Evolutionary conservation across 768 basidiomycete species (phyloP), one percentile per base, ranked within the genome.

Genomic region (Suillus tomentosus): DNA sequence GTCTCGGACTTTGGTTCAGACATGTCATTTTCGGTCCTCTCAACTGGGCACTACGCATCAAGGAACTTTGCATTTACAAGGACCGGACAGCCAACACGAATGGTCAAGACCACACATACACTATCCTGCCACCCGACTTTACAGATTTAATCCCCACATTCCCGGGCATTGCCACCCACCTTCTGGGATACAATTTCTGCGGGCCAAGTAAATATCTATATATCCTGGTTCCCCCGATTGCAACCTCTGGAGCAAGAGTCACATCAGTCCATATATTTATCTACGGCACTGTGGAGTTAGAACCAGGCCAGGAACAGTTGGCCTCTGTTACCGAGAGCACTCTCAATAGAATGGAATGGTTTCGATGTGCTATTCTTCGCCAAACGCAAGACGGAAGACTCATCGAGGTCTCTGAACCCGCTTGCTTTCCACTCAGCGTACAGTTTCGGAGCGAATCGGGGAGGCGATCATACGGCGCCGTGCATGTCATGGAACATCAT

Each of bases 321-420:
- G 3, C 22, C 39, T 24, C 15, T 40, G 15, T 27, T 39, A 40
- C 39, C 9, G 15, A 39, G 5, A 57, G 15, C 24, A 24, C 39
- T 40, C 56, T 57, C 15, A 57, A 57, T 15, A 40, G 37, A 27
- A 57, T 57, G 56, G 56, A 57, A 17, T 57, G 56, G 56, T 40
- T 57, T 39, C 56, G 15, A 57, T 57, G 56, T 9, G 56, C 56
- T 27, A 24, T 57, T 40, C 39, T 57, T 40, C 56, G 56, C 8
- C 37, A 22, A 17, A 24, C 56, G 14, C 56, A 1, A 7, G 56
- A 57, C 15, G 56, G 56, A 17, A 17, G 37, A 40, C 56, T 57
- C 5, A 4, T 27, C 14, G 14, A 57, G 15, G 56, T 57, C 5
- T 40, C 56, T 17, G 37, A 57, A 17, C 24, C 37, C 5, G 37